phyloP scores from a whole-genome alignment of 257 asterid genomes.

The Solanum peruvianum region DNA sequence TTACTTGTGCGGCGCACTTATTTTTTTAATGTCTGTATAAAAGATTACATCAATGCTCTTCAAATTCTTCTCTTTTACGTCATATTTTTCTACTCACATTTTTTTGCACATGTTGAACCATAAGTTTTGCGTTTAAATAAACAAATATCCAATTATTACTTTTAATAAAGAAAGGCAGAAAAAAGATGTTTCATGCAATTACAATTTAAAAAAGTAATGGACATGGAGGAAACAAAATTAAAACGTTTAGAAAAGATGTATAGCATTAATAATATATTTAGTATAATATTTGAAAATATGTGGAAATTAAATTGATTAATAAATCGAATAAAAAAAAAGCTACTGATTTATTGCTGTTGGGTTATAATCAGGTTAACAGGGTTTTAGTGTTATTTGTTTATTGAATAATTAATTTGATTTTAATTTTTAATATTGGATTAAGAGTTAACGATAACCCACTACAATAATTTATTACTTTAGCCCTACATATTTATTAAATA shows the following conservation, averaged over 20 bases:
- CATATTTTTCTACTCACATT: not conserved
- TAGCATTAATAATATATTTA: too few species aligned
- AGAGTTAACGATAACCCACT: too few species aligned
- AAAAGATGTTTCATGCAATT: not conserved
- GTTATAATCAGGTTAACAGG: too few species aligned
- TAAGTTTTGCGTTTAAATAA: not conserved
- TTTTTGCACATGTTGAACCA: not conserved
- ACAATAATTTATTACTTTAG: too few species aligned
- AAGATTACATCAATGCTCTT: not conserved
- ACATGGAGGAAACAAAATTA: not conserved
- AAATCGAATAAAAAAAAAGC: too few species aligned
- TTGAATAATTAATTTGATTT: too few species aligned
- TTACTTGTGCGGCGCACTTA: not conserved
- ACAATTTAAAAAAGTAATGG: not conserved
- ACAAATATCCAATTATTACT: not conserved
- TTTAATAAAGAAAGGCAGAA: not conserved
- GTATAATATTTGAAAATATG: too few species aligned
- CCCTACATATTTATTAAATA: too few species aligned
- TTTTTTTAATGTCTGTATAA: not conserved
- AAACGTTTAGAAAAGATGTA: not conserved
- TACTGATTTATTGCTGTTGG: too few species aligned
- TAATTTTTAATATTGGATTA: too few species aligned
- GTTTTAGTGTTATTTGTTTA: too few species aligned
- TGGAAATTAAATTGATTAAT: rapidly evolving
- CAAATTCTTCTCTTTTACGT: not conserved